Conservation (phyloP, 1,284 basidiomycete genomes). For the Taiwanofungus camphoratus region DNA sequence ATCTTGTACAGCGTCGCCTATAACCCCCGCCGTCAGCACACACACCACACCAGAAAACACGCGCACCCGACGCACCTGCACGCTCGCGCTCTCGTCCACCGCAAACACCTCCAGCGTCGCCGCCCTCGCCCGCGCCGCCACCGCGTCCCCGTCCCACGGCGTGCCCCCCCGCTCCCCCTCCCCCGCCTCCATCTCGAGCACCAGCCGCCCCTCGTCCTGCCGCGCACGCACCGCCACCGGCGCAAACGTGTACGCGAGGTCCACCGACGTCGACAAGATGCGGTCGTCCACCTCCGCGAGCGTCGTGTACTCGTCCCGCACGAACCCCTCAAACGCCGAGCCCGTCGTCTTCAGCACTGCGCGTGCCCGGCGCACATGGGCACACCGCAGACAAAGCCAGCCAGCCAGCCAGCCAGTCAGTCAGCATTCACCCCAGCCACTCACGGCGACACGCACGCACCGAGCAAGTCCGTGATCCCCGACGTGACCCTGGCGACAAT, state of each 20-base stretch:
- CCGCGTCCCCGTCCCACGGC: constrained; percentile 54
- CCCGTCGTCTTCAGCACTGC: constrained; percentile 88
- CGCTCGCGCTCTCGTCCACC: constrained; percentile 83
- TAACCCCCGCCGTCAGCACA: constrained; percentile 4
- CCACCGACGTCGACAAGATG: constrained; percentile 84
- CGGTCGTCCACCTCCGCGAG: constrained; percentile 77
- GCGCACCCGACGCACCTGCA: constrained; percentile 58
- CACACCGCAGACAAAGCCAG: too few species aligned
- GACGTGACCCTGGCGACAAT: constrained; percentile 57
- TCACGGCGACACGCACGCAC: constrained; percentile 39
- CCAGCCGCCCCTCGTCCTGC: constrained; percentile 41
- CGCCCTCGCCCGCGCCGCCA: constrained; percentile 52
- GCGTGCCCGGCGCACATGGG: background rate
- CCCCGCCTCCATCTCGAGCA: constrained; percentile 32
- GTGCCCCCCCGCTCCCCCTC: constrained; percentile 42
- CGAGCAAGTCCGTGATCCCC: constrained; percentile 75
- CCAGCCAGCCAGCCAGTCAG: too few species aligned
- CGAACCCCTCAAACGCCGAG: constrained; percentile 80
- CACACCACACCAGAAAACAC: background rate
- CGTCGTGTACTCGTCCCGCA: constrained; percentile 86
- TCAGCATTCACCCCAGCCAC: too few species aligned
- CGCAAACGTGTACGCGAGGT: constrained; percentile 63
- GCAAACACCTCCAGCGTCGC: constrained; percentile 84
- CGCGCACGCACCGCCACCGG: constrained; percentile 43
- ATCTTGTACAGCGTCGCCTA: constrained; percentile 92